Conservation (phyloP, 2,329 filamentous ascomycete species). For the Periglandula ipomoeae region DNA sequence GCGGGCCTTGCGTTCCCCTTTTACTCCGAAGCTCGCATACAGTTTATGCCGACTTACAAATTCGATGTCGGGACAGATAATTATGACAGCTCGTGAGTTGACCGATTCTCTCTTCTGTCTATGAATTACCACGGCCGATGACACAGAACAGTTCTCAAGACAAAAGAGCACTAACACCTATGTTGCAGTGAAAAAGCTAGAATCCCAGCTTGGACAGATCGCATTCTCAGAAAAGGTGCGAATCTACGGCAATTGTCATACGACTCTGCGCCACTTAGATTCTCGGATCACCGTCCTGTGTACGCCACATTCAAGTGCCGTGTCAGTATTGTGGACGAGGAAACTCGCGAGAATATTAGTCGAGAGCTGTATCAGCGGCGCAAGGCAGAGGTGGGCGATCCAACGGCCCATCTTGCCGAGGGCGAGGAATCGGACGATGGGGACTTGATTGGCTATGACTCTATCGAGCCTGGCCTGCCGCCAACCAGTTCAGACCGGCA, state of each 20-base stretch:
- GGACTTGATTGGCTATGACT: constrained; percentile 71
- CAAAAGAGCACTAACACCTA: background rate
- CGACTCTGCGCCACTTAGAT: constrained; percentile 68
- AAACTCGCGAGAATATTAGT: constrained; percentile 61
- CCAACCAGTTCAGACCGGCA: constrained; percentile 59
- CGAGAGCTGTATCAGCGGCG: constrained; percentile 65
- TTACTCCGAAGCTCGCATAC: constrained; percentile 84
- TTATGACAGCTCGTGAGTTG: constrained; percentile 78
- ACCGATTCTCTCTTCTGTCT: too few relatives aligned
- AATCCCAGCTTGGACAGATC: constrained; percentile 96
- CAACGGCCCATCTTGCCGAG: constrained; percentile 44
- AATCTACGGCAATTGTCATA: constrained; percentile 80
- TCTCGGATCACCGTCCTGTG: constrained; percentile 95
- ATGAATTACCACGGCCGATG: too few relatives aligned
- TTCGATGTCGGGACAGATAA: constrained; percentile 81
- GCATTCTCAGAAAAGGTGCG: constrained; percentile 76
- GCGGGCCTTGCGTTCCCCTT: constrained; percentile 81
- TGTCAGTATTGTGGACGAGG: constrained; percentile 73
- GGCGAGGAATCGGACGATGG: constrained; percentile 60
- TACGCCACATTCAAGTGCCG: constrained; percentile 81
- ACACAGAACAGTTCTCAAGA: too few relatives aligned
- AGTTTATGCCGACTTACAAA: constrained; percentile 90
- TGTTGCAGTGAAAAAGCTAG: constrained; percentile 68
- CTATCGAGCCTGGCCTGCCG: constrained; percentile 69
- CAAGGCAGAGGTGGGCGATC: constrained; percentile 55